Conservation (phyloP, 495 filamentous ascomycete genomes). For the Daldinia decipiens region DNA sequence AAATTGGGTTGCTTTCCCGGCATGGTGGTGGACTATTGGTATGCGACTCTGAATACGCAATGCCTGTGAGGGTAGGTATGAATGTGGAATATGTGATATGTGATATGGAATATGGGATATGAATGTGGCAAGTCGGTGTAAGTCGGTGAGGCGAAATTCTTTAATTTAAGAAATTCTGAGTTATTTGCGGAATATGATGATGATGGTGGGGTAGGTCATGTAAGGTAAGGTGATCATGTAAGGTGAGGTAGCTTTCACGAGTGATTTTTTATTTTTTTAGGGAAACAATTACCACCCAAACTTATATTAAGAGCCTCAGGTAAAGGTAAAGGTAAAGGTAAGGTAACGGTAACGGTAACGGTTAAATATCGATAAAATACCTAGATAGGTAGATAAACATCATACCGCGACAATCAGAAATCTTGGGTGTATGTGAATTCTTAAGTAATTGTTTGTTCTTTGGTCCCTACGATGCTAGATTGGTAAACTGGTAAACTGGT, state of each 20-base stretch:
- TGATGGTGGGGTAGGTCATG: conserved; percentile 29
- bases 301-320: conserved; percentile 1
- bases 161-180: conserved; percentile 22
- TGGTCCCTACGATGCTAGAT: background rate
- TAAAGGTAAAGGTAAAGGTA: background rate
- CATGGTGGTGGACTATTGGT: conserved; percentile 58
- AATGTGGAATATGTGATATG: conserved; percentile 2
- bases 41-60: background rate
- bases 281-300: conserved; percentile 8
- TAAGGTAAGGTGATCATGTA: background rate
- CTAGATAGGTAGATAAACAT: background rate
- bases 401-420: background rate
- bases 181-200: conserved; percentile 26
- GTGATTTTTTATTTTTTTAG: conserved; percentile 25
- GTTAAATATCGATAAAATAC: background rate
- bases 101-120: background rate
- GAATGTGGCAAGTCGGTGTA: conserved; percentile 2
- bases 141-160: conserved; percentile 6
- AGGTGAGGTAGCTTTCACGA: conserved; percentile 28
- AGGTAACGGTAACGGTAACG: background rate
- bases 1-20: conserved; percentile 79
- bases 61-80: conserved; percentile 7
- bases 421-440: background rate
- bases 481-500: background rate
- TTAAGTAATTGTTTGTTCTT: background rate